phyloP scores from a whole-genome alignment of 176 grass and related monocot species.

The Saccharum officinarum region DNA sequence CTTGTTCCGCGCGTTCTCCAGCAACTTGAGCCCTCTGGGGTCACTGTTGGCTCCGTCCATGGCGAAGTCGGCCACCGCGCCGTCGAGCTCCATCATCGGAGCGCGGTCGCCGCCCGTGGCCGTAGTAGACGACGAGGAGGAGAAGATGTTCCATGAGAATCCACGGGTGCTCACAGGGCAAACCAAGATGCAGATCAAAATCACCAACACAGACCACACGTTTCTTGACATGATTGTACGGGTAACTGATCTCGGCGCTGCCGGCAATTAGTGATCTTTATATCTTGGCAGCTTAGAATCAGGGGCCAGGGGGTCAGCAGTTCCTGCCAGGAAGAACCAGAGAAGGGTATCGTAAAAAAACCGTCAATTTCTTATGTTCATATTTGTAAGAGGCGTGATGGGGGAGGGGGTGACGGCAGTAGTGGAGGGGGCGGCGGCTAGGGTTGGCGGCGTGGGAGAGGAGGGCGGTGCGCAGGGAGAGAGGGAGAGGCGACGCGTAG shows the following conservation, averaged over 20 bases:
- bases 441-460: no score
- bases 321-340: slow-evolving; percentile 19
- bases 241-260: not conserved
- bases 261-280: not conserved
- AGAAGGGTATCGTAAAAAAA: slow-evolving; percentile 20
- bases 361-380: not conserved
- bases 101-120: not conserved
- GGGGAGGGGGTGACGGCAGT: no score
- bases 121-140: not conserved
- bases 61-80: slow-evolving; percentile 51
- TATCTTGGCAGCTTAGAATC: slow-evolving; percentile 9
- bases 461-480: no score
- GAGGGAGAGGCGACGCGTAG: no score
- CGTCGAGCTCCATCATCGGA: slow-evolving; percentile 27
- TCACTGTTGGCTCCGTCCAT: slow-evolving; percentile 35
- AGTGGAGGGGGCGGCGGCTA: no score
- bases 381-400: no score
- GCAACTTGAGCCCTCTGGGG: slow-evolving; percentile 50
- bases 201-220: not conserved
- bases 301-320: not conserved
- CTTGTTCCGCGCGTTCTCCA: slow-evolving; percentile 73
- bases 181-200: slow-evolving; percentile 18
- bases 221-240: slow-evolving; percentile 3
- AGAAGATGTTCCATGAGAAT: slow-evolving; percentile 48
- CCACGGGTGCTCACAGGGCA: not conserved